Conservation (phyloP, 73 alveolate genomes). For the Blepharisma japonicum region DNA sequence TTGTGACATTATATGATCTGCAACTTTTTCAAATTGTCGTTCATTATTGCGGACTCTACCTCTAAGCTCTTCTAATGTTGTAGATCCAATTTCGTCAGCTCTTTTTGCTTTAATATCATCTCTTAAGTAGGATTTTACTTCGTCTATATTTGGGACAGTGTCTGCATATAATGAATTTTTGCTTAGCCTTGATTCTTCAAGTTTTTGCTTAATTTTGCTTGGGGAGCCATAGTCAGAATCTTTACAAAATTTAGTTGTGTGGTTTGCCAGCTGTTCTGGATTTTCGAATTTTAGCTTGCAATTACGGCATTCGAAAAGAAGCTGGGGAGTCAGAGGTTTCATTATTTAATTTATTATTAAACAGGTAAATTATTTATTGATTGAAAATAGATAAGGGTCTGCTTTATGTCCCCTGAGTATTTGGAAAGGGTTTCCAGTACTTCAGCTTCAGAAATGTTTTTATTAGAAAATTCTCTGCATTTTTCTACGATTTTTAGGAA, state of each 20-base stretch:
- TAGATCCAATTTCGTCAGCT: constrained; percentile 33
- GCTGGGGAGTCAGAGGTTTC: not conserved
- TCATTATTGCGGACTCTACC: constrained; percentile 35
- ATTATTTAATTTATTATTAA: too few relatives aligned
- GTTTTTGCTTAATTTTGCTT: constrained; percentile 40
- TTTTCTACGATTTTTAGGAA: too few relatives aligned
- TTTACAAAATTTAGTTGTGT: constrained; percentile 50
- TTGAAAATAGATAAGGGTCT: too few relatives aligned
- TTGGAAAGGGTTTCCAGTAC: too few relatives aligned
- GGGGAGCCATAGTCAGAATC: constrained; percentile 54
- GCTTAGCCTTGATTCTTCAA: not conserved
- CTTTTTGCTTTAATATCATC: constrained; percentile 40
- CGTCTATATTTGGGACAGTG: not conserved
- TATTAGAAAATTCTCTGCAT: too few relatives aligned
- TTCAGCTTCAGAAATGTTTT: too few relatives aligned
- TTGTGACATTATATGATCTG: constrained; percentile 38
- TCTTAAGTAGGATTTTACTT: constrained; percentile 33
- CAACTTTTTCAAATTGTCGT: constrained; percentile 54
- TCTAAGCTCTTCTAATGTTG: constrained; percentile 44
- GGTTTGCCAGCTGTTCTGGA: constrained; percentile 48
- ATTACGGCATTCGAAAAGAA: constrained; percentile 42
- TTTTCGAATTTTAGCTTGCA: constrained; percentile 60
- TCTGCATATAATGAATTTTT: not conserved
- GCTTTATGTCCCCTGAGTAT: too few relatives aligned
- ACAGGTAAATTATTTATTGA: too few relatives aligned